Evolutionary conservation across 2,329 filamentous ascomycete genomes (phyloP).

Genomic region (Nannizzia gypsea): DNA sequence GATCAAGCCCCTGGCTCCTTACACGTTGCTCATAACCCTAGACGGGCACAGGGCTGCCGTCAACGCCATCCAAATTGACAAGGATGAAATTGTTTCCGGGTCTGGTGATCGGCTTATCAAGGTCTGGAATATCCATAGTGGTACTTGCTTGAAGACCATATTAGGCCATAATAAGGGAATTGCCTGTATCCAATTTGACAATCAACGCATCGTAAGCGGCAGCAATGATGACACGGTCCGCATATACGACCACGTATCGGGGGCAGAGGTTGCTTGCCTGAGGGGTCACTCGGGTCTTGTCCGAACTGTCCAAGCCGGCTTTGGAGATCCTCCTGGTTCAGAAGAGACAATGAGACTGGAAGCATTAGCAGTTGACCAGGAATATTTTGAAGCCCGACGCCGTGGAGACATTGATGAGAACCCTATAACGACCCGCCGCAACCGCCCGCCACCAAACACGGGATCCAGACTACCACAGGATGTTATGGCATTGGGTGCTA

Average conservation of each 20-base stretch:
- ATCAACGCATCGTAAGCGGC: constrained; percentile 82
- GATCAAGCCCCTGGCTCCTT: constrained; percentile 46
- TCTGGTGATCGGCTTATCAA: constrained; percentile 91
- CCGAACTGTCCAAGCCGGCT: constrained; percentile 87
- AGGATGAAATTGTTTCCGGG: constrained; percentile 79
- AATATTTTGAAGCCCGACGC: constrained; percentile 52
- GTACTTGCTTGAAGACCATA: constrained; percentile 63
- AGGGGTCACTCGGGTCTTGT: constrained; percentile 74
- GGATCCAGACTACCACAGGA: constrained; percentile 65
- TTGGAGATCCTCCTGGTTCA: constrained; percentile 76
- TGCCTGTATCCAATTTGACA: constrained; percentile 94
- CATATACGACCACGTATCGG: constrained; percentile 78
- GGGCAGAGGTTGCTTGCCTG: constrained; percentile 79
- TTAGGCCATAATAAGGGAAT: constrained; percentile 89
- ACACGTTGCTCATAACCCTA: constrained; percentile 64
- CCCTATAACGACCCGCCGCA: constrained; percentile 43
- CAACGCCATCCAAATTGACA: constrained; percentile 86
- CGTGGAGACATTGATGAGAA: constrained; percentile 33
- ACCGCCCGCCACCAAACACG: constrained; percentile 47
- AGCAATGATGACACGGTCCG: constrained; percentile 94
- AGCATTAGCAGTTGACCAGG: constrained; percentile 59
- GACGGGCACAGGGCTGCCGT: constrained; percentile 83
- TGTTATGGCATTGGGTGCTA: constrained; percentile 65
- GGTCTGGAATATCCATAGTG: constrained; percentile 80
- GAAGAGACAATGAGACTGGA: constrained; percentile 60